Conservation (phyloP, 169 alveolate genomes). For the Neospora caninum region DNA sequence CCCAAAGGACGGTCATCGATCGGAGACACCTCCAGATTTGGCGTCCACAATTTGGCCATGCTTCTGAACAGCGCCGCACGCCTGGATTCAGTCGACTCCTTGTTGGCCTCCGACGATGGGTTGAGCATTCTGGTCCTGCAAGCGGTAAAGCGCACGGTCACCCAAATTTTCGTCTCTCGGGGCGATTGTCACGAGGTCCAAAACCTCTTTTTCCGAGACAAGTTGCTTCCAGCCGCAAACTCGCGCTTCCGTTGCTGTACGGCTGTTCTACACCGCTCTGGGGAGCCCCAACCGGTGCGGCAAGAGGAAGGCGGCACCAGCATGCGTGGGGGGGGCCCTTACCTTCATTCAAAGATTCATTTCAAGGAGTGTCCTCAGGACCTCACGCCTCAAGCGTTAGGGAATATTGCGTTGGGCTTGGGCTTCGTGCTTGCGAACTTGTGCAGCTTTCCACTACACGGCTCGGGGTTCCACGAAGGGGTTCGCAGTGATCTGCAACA, state of each 20-base stretch:
- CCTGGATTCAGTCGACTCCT: neutral
- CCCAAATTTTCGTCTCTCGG: neutral
- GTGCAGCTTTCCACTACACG: neutral
- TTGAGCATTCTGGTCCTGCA: neutral
- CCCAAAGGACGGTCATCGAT: neutral
- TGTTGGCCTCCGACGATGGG: neutral
- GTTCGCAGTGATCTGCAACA: neutral
- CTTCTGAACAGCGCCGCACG: constrained; percentile 28
- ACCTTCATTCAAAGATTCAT: neutral
- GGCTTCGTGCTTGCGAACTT: neutral
- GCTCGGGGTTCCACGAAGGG: neutral
- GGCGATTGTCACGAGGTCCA: neutral
- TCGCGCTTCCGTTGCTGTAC: too few relatives aligned
- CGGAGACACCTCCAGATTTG: neutral
- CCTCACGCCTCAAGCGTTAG: neutral
- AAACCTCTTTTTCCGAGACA: too few relatives aligned
- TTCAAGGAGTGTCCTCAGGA: neutral
- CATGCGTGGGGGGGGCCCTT: neutral
- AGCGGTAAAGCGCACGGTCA: neutral
- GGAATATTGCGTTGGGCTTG: neutral
- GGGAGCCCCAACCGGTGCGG: too few relatives aligned
- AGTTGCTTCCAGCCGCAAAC: too few relatives aligned
- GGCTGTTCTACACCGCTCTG: too few relatives aligned
- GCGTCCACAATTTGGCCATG: neutral
- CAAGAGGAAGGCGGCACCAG: too few relatives aligned